Conservation (phyloP, 2,329 filamentous ascomycete species). For the Didymella keratinophila region DNA sequence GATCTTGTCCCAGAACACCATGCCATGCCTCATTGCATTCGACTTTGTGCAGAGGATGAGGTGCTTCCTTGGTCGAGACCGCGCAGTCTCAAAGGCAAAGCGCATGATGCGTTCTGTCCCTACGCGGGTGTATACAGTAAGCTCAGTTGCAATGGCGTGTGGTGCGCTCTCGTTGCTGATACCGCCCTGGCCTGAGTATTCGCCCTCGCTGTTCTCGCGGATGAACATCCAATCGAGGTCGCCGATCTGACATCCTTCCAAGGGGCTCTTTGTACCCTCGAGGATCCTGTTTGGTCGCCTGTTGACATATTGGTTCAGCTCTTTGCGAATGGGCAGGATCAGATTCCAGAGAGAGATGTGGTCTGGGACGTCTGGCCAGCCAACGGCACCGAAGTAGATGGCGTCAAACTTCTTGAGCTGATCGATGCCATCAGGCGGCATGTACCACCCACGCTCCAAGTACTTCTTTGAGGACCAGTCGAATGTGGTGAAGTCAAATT, state of each 20-base stretch:
- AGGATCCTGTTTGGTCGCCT: constrained; percentile 63
- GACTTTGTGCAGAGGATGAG: constrained; percentile 61
- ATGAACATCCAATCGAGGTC: constrained; percentile 60
- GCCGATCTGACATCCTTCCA: constrained; percentile 47
- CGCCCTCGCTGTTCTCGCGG: constrained; percentile 58
- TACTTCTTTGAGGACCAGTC: constrained; percentile 61
- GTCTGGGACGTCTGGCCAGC: constrained; percentile 69
- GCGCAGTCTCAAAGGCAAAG: constrained; percentile 58
- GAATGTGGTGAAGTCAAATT: constrained; percentile 61
- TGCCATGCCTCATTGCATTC: constrained; percentile 59
- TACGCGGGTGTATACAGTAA: constrained; percentile 57
- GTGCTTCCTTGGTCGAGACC: constrained; percentile 53
- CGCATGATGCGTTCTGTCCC: constrained; percentile 58
- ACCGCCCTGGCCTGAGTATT: constrained; percentile 58
- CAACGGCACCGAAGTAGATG: constrained; percentile 67
- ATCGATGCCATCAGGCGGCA: constrained; percentile 60
- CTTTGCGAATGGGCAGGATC: constrained; percentile 71
- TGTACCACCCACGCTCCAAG: constrained; percentile 61
- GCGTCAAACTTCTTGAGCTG: constrained; percentile 62
- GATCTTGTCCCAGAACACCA: constrained; percentile 59
- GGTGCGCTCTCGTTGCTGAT: constrained; percentile 52
- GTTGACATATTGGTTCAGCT: constrained; percentile 74
- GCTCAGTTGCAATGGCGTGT: constrained; percentile 55
- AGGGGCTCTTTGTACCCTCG: constrained; percentile 52
- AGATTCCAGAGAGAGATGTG: constrained; percentile 73